Evolutionary conservation across 768 basidiomycete genomes (phyloP).

Genomic region (Lenzites betulinus): DNA sequence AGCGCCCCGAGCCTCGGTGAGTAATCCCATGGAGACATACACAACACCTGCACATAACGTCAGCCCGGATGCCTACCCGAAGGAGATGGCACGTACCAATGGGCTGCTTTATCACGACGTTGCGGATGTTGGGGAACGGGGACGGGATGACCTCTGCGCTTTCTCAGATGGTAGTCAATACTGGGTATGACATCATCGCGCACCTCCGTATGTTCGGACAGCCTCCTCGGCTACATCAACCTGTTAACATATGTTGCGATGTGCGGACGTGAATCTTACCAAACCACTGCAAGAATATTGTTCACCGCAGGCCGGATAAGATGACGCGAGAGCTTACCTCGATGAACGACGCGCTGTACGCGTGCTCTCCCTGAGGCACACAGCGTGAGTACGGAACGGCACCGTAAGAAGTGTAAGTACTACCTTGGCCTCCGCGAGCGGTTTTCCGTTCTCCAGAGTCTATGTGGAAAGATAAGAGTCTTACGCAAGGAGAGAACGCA

Average conservation of each 20-base stretch:
- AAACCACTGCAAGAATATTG: conserved; percentile 62
- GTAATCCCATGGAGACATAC: conserved; percentile 32
- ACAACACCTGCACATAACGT: conserved; percentile 43
- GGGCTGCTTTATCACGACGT: conserved; percentile 93
- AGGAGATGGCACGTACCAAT: conserved; percentile 51
- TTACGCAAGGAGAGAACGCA: not conserved
- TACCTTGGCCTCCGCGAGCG: conserved; percentile 81
- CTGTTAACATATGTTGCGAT: not conserved
- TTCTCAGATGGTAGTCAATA: no score
- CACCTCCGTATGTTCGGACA: conserved; percentile 87
- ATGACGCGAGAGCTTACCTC: conserved; percentile 53
- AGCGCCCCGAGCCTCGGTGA: no score
- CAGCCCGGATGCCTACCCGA: not conserved
- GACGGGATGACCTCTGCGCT: conserved; percentile 80
- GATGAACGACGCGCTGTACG: conserved; percentile 83
- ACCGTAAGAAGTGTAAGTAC: not conserved
- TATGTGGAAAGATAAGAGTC: conserved; percentile 31
- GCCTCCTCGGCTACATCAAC: conserved; percentile 79
- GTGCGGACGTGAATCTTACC: conserved; percentile 46
- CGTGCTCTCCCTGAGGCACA: conserved; percentile 65
- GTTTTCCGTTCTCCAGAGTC: conserved; percentile 97
- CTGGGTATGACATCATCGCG: conserved; percentile 15
- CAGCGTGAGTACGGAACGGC: not conserved
- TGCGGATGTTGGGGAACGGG: conserved; percentile 65
- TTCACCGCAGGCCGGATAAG: conserved; percentile 10